A percentile compares a stretch with the other conserved stretches of the same genome.
Conservation (phyloP, 2,329 filamentous ascomycete species). For the Botrytis elliptica region DNA sequence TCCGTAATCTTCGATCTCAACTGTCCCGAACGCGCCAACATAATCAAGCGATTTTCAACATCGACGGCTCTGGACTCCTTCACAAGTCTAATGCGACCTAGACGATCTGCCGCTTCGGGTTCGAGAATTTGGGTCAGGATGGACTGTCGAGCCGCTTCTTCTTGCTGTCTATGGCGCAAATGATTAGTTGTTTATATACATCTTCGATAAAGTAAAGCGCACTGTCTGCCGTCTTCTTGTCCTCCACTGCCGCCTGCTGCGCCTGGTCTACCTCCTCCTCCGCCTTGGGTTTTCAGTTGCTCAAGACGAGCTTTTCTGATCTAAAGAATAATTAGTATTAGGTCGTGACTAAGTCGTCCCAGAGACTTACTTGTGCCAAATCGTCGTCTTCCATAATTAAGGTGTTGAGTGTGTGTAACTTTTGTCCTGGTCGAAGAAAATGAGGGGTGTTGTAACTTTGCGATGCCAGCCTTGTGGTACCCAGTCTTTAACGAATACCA, state of each 20-base stretch:
- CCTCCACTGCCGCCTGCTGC: slow-evolving; percentile 46
- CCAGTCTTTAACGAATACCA: neutral
- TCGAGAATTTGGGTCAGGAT: slow-evolving; percentile 92
- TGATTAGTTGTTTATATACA: slow-evolving; percentile 25
- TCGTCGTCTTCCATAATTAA: slow-evolving; percentile 39
- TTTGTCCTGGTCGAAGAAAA: slow-evolving; percentile 1
- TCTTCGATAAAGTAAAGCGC: slow-evolving; percentile 35
- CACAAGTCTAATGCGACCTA: slow-evolving; percentile 91
- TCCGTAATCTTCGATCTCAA: slow-evolving; percentile 85
- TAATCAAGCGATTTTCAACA: slow-evolving; percentile 89
- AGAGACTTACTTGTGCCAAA: slow-evolving; percentile 36
- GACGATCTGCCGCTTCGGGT: slow-evolving; percentile 87
- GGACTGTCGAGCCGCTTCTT: slow-evolving; percentile 69
- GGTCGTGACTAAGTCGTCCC: neutral
- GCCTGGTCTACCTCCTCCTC: slow-evolving; percentile 49
- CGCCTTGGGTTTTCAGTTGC: slow-evolving; percentile 78
- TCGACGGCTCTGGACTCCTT: slow-evolving; percentile 88
- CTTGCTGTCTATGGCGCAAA: slow-evolving; percentile 44
- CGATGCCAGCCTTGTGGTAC: neutral
- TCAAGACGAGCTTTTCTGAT: slow-evolving; percentile 90
- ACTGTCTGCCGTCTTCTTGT: slow-evolving; percentile 66
- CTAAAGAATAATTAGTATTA: slow-evolving; percentile 45
- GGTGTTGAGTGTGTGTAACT: neutral
- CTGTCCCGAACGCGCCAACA: slow-evolving; percentile 85
- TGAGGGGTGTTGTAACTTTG: slow-evolving; percentile 6